phyloP scores from a whole-genome alignment of 495 filamentous ascomycete genomes.

The Collariella sp. region DNA sequence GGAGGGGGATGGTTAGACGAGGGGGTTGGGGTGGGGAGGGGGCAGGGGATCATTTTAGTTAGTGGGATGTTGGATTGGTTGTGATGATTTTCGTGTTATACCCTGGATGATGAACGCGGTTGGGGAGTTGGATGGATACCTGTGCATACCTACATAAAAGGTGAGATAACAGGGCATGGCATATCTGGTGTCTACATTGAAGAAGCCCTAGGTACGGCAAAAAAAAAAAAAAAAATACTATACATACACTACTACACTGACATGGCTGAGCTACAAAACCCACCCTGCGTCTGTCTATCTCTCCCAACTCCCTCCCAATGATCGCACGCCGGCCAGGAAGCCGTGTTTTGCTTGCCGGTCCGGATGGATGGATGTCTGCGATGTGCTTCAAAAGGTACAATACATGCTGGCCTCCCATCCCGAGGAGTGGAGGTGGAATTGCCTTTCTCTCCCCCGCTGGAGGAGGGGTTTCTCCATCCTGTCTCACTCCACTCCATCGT shows the following conservation, averaged over 20 bases:
- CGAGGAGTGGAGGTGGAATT: neutral
- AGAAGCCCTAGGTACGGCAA: neutral
- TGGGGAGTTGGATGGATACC: neutral
- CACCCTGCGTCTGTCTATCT: too few species aligned
- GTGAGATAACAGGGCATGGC: neutral
- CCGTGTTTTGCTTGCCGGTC: neutral
- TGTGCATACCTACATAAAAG: too few species aligned
- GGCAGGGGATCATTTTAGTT: constrained; percentile 45
- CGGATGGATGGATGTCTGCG: neutral
- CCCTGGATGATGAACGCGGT: neutral
- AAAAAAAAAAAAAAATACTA: constrained; percentile 1
- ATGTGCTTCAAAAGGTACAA: constrained; percentile 7
- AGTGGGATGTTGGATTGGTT: neutral
- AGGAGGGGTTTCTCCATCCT: neutral
- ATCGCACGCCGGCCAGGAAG: neutral
- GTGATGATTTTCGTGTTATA: neutral
- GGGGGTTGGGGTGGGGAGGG: constrained; percentile 35
- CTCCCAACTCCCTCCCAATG: constrained; percentile 1
- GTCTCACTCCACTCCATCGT: neutral
- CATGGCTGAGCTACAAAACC: neutral
- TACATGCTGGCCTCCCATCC: neutral
- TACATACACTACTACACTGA: constrained; percentile 9
- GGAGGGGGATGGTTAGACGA: constrained; percentile 35
- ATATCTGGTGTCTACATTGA: constrained; percentile 8
- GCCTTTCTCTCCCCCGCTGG: neutral